Evolutionary conservation across 2,329 filamentous ascomycete species (phyloP).

Genomic region (Exophiala lecanii-corni): DNA sequence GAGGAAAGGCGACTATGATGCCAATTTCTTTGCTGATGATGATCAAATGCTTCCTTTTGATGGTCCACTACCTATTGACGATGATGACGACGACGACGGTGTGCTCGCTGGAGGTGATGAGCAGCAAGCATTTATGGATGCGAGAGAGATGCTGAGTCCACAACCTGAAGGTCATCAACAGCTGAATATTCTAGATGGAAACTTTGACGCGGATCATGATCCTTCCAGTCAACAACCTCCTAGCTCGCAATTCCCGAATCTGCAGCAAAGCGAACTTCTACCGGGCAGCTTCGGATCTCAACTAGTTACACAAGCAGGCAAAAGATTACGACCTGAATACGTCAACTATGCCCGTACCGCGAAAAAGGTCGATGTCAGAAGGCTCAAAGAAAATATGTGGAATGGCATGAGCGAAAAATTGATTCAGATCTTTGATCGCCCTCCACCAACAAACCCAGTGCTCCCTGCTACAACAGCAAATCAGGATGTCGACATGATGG

Average conservation of each 20-base stretch:
- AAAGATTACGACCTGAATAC: constrained; percentile 58
- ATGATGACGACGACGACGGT: constrained; percentile 38
- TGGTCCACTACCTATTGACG: constrained; percentile 41
- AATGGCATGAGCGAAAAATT: constrained; percentile 52
- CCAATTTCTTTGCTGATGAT: constrained; percentile 89
- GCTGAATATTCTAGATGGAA: constrained; percentile 12
- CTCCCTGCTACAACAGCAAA: constrained; percentile 28
- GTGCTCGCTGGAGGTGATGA: constrained; percentile 17
- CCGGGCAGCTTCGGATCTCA: constrained; percentile 59
- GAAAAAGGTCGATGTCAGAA: constrained; percentile 62
- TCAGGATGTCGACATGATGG: constrained; percentile 26
- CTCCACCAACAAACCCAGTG: constrained; percentile 30
- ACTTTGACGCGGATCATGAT: constrained; percentile 12
- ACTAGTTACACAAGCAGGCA: constrained; percentile 56
- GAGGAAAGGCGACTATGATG: constrained; percentile 74
- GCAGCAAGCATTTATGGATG: constrained; percentile 42
- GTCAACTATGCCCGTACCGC: constrained; percentile 62
- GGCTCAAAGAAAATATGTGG: constrained; percentile 64
- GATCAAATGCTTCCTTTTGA: constrained; percentile 40
- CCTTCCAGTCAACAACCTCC: constrained; percentile 12
- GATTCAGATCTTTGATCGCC: constrained; percentile 34
- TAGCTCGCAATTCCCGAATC: neutral
- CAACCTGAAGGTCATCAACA: constrained; percentile 25
- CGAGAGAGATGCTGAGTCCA: constrained; percentile 45
- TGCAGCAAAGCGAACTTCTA: constrained; percentile 28